Evolutionary conservation across 768 basidiomycete species (phyloP).

Genomic region (Fomitopsis serialis): DNA sequence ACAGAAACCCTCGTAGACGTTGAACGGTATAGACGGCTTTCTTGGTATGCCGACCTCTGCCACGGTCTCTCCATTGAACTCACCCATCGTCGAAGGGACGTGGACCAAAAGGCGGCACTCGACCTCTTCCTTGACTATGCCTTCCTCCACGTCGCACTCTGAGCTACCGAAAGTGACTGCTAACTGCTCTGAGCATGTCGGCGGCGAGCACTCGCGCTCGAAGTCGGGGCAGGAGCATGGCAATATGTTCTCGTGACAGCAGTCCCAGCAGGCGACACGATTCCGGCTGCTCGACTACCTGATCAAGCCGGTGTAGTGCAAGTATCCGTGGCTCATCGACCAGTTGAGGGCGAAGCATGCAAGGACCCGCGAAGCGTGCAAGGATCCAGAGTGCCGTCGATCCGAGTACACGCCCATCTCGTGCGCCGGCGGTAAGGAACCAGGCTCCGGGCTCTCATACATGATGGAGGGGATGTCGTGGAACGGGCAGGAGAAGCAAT

Average conservation of each 20-base stretch:
- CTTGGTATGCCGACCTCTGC: conserved; percentile 3
- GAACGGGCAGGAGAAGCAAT: conserved; percentile 59
- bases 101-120: conserved; percentile 18
- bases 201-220: not conserved
- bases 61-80: not conserved
- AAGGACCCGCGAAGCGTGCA: too few species aligned
- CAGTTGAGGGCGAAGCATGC: conserved; percentile 44
- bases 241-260: not conserved
- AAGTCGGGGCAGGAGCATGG: not conserved
- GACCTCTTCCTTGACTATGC: conserved; percentile 7
- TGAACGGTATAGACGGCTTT: conserved; percentile 26
- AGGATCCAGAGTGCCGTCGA: not conserved
- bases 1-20: conserved; percentile 82
- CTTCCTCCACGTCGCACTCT: not conserved
- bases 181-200: not conserved
- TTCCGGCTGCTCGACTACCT: conserved; percentile 80
- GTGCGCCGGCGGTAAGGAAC: not conserved
- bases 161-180: not conserved
- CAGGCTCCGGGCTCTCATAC: not conserved
- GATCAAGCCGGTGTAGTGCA: conserved; percentile 94
- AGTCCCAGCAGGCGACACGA: conserved; percentile 26
- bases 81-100: not conserved
- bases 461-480: conserved; percentile 20
- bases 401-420: not conserved
- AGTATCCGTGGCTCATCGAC: conserved; percentile 86